Evolutionary conservation across 1,284 basidiomycete species (phyloP), one percentile per base, ranked within the genome.

Genomic region (Coniferiporia weirii): DNA sequence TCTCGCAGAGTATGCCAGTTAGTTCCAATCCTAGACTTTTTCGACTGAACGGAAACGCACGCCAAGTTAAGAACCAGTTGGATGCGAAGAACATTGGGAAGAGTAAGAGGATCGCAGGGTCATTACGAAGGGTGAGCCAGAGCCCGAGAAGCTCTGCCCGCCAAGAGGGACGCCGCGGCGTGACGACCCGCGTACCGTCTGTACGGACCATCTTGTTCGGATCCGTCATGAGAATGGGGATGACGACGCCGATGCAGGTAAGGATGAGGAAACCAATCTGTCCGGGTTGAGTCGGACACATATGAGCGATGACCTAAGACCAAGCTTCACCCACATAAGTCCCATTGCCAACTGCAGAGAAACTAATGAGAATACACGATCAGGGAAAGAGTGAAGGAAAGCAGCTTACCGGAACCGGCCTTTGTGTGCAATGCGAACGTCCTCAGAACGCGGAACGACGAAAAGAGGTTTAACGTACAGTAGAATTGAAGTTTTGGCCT

Each of bases 401-500:
- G 27, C 27, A 27, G 7, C 40, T 43, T 47, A 40, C 52, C 52
- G 7, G 52, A 53, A 35, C 35, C 40, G 17, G 35, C 52, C 52
- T 53, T 7, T 40, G 15, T 12, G 13, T 32, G 12, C 12, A 7
- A 19, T 4, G 22, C n/a, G 27, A 46, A 36, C 20, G 49, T 35
- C 15, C 1, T 19, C 15, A 52, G 5, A 35, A 6, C 10, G 27
- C 10, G 35, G 15, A 22, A 48, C 5, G n/a, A 50, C 15, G 19
- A 51, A n/a, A 44, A 52, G 20, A 1, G 48, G 45, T 15, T 12
- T 40, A 43, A 56, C 61, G 49, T 38, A 76, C 77, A 52, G 64
- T 73, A 13, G 72, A 74, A 48, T 79, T 59, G 63, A 73, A 80
- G 65, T 81, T 81, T 64, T 77, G 73, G 0, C 76, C 82, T 38